These are phyloP conservation scores for Aspergillus intermedius DNA, from an alignment of 2,329 filamentous ascomycete species.

Conservation along the genomic window DNA sequence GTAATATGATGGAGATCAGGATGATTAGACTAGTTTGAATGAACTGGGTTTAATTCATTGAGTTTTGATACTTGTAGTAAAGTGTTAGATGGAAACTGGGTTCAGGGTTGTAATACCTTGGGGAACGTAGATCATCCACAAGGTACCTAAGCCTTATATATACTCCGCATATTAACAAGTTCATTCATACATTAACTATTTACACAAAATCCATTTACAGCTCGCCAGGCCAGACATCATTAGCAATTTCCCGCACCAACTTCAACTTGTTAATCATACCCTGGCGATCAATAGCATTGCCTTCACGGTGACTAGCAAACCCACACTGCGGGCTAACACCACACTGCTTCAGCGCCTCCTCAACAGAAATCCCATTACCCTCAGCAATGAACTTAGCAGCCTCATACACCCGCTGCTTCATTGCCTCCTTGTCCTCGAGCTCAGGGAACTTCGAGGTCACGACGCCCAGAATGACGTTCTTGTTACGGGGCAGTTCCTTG, in stretches of 20 bases:
- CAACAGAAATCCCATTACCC: slow-evolving; percentile 56
- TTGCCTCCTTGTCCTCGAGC: slow-evolving; percentile 58
- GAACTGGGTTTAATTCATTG: not conserved
- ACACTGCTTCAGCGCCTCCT: slow-evolving; percentile 63
- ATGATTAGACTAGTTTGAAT: not conserved
- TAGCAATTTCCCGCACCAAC: slow-evolving; percentile 63
- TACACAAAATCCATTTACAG: slow-evolving; percentile 22
- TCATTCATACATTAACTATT: not conserved
- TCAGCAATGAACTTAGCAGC: slow-evolving; percentile 64
- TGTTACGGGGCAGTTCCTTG: slow-evolving; percentile 53
- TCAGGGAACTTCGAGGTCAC: slow-evolving; percentile 58
- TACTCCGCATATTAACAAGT: not conserved
- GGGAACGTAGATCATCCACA: not conserved
- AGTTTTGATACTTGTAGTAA: not conserved
- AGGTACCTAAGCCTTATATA: not conserved
- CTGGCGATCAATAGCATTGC: slow-evolving; percentile 61
- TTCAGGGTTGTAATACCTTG: not conserved
- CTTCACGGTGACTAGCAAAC: slow-evolving; percentile 67
- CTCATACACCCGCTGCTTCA: slow-evolving; percentile 53
- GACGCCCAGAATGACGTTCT: slow-evolving; percentile 58
- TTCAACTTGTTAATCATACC: slow-evolving; percentile 69
- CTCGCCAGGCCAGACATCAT: slow-evolving; percentile 63
- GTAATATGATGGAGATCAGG: slow-evolving; percentile 1
- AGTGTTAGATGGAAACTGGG: too few relatives aligned
- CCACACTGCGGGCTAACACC: slow-evolving; percentile 66